Evolutionary conservation across 169 alveolate genomes (phyloP).

Genomic region (Ichthyophthirius multifiliis): DNA sequence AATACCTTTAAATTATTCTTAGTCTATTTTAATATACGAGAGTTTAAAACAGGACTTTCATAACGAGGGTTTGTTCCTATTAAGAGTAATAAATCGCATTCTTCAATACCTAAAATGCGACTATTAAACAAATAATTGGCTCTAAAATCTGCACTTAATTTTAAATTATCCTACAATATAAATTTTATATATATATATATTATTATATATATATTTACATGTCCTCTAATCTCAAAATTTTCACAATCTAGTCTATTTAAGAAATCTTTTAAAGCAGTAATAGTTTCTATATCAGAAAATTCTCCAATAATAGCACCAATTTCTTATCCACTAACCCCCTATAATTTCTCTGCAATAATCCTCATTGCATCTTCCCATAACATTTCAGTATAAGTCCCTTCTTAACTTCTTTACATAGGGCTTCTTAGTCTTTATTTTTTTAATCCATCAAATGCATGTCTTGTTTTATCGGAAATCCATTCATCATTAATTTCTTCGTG

Average conservation of each 20-base stretch:
- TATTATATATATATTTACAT: background rate
- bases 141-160: conserved; percentile 68
- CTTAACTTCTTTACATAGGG: conserved; percentile 51
- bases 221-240: conserved; percentile 56
- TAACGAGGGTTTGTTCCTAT: conserved; percentile 66
- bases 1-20: conserved; percentile 58
- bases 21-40: conserved; percentile 61
- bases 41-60: conserved; percentile 72
- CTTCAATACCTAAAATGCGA: conserved; percentile 73
- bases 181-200: background rate
- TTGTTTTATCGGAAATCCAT: conserved; percentile 74
- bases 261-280: conserved; percentile 69
- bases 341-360: conserved; percentile 32
- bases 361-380: conserved; percentile 71
- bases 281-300: conserved; percentile 67
- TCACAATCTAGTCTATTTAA: conserved; percentile 67
- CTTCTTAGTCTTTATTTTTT: conserved; percentile 67
- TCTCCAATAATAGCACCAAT: conserved; percentile 71
- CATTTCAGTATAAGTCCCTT: conserved; percentile 56
- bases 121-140: conserved; percentile 65
- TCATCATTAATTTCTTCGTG: conserved; percentile 81
- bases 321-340: conserved; percentile 45
- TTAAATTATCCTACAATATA: conserved; percentile 10
- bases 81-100: conserved; percentile 64
- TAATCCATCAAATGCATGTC: conserved; percentile 82